Base-by-base conservation (phyloP, 2,329 filamentous ascomycete genomes). In the Fusarium annulatum region DNA sequence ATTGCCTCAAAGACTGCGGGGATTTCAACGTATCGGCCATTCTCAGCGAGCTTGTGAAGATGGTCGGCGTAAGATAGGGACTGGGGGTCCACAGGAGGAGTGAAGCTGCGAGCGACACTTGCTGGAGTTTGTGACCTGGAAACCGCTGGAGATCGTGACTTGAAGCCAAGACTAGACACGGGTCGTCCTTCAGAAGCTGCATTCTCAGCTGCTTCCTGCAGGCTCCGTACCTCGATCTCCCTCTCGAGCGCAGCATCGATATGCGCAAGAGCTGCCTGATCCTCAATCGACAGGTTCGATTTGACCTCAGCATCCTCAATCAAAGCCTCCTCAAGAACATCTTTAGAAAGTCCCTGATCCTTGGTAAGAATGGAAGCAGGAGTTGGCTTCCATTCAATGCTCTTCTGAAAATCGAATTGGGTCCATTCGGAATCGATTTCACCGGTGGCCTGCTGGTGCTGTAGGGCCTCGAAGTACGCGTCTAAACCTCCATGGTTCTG, bases 401-500 rank as follows among this genome's bases (percentile, higher is more conserved):
- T 89, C 82, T 94, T 93, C 63, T 92, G 93, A 81, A 97, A 95
- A 82, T 97, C 93, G 79, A 95, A 97, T 81, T 97, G 94, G 48
- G 92, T 92, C 94, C 94, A 97, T 81, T 98, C 95, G 75, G 92
- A 91, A 57, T 94, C 92, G 53, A 91, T 84, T 42, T 89, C 88
- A 26, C 87, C 85, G n/a, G 78, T 78, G 8, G 79, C 92, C 81
- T 96, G 91, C 73, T 92, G 89, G 81, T 93, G 92, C 82, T 96
- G 94, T 86, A 96, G 93, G 61, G 94, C 94, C 82, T 96, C 94
- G 79, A 95, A 97, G 84, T 97, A 98, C 77, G 94, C 95, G 71
- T 95, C 95, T 87, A 98, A 81, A 68, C 92, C 93, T 72, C 89
- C 89, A 84, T 92, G 89, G 65, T 81, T 81, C 30, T 79, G 77